Evolutionary conservation across 352 stramenopile genomes (phyloP).

Genomic region (Phytophthora ohioensis): DNA sequence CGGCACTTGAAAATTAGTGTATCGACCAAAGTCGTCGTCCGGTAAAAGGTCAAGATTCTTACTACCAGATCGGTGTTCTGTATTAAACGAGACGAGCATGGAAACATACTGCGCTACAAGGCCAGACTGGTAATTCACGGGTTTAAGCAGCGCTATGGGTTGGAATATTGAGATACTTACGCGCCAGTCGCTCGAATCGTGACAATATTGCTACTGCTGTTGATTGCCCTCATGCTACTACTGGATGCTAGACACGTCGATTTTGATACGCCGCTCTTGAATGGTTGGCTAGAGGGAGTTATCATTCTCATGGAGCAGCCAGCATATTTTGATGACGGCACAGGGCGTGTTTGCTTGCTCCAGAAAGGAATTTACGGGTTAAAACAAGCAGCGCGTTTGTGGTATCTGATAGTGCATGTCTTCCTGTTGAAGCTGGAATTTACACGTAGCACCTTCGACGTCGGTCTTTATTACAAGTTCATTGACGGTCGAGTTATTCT

Average conservation of each 20-base stretch:
- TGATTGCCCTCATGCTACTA: not conserved
- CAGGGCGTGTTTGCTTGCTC: not conserved
- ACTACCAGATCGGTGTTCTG: not conserved
- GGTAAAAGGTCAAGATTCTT: not conserved
- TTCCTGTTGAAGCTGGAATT: not conserved
- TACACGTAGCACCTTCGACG: not conserved
- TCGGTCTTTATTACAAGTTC: conserved; percentile 10
- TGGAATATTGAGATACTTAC: conserved; percentile 15
- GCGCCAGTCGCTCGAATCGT: not conserved
- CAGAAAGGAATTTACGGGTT: not conserved
- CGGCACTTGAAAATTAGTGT: too few relatives aligned
- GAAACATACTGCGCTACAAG: conserved; percentile 7
- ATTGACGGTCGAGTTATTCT: conserved; percentile 3
- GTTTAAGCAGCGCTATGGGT: conserved; percentile 8
- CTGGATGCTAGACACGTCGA: not conserved
- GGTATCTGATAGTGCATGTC: not conserved
- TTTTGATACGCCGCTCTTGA: not conserved
- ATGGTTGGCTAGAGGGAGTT: not conserved
- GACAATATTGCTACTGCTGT: not conserved
- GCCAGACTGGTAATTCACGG: not conserved
- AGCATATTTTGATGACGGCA: not conserved
- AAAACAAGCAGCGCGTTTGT: not conserved
- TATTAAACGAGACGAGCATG: conserved; percentile 6
- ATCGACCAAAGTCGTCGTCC: too few relatives aligned
- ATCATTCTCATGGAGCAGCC: not conserved